Conservation (phyloP, 495 filamentous ascomycete species). For the Aspergillus saccharolyticus region DNA sequence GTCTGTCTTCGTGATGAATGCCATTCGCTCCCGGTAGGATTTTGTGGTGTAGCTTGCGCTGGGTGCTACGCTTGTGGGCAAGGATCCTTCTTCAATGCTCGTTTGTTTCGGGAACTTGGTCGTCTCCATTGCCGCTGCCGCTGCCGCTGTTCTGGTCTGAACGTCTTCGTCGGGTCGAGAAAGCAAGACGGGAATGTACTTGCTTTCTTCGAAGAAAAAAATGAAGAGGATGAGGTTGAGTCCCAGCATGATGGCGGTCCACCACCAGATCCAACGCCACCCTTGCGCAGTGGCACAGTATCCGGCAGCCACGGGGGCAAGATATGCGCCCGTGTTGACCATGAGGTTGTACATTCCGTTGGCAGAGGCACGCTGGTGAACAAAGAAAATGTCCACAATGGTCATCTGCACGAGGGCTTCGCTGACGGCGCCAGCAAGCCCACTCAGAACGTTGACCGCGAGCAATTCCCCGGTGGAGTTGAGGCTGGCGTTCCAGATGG, state of each 20-base stretch:
- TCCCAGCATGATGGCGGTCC: constrained; percentile 42
- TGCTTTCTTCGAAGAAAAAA: constrained; percentile 40
- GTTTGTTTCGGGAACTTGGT: too few species aligned
- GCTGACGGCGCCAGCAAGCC: constrained; percentile 34
- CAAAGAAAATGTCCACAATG: constrained; percentile 45
- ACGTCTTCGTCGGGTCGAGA: too few species aligned
- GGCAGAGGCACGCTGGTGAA: constrained; percentile 41
- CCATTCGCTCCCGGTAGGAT: too few species aligned
- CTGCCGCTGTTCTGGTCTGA: too few species aligned
- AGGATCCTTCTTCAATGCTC: too few species aligned
- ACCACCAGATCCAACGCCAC: constrained; percentile 53
- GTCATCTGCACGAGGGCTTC: constrained; percentile 46
- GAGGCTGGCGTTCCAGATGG: constrained; percentile 35
- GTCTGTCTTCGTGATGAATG: too few species aligned
- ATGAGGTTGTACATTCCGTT: constrained; percentile 38
- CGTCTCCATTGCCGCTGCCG: too few species aligned
- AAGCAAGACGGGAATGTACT: too few species aligned
- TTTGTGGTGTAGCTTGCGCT: too few species aligned
- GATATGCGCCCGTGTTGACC: constrained; percentile 25
- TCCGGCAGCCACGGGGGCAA: constrained; percentile 42
- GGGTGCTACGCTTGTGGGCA: too few species aligned
- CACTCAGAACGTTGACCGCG: constrained; percentile 27
- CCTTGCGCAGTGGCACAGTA: constrained; percentile 40
- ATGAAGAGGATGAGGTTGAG: constrained; percentile 30
- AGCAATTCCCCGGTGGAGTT: constrained; percentile 30